Base-by-base conservation (phyloP, 768 basidiomycete species). In the Imleria badia region DNA sequence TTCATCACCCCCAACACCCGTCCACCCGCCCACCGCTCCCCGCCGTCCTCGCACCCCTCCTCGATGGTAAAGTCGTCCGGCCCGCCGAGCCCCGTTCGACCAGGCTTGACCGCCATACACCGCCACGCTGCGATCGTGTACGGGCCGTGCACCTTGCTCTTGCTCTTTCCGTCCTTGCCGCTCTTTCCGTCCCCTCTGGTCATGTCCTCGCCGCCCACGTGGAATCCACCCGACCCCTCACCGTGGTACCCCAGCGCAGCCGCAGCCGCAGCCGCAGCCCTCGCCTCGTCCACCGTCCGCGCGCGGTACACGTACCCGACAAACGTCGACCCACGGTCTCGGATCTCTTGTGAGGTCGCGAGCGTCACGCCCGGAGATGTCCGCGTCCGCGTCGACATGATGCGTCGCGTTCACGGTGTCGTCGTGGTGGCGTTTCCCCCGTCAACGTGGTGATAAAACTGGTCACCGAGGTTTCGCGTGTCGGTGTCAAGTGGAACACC, bases 61-160 rank as follows among this genome's bases (percentile, higher is more conserved):
- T 68, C 29, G 26, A 91, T 69, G 67, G 84, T 82, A 61, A 92
- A 94, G 63, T 94, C 91, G 26, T 88, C 87, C 3, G 85, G 83
- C 3, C 88, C 87, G 1, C 70, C 76, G 3, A 93, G 70, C 1
- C 91, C 91, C 3, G 78, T 83, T 45, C 73, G 75, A 3, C 86
- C 88, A 12, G 74, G 62, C 68, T 85, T 89, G 51, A 88, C 70
- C 0, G 78, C 77, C 86, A 94, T 89, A 62, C 83, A 85, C 33
- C 92, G 76, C 86, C 87, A 94, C 6, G 89, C 92, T 36, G 78
- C 75, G 41, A 94, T 88, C 64, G 89, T 85, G 59, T 91, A 86
- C 1, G 87, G 40, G 2, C 31, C 50, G 14, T 11, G n/a, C n/a
- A 3, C 26, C n/a, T n/a, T n/a, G n/a, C n/a, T n/a, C 39, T 6